Base-by-base conservation (phyloP, 83 land plant genomes). In the Diphasiastrum complanatum region DNA sequence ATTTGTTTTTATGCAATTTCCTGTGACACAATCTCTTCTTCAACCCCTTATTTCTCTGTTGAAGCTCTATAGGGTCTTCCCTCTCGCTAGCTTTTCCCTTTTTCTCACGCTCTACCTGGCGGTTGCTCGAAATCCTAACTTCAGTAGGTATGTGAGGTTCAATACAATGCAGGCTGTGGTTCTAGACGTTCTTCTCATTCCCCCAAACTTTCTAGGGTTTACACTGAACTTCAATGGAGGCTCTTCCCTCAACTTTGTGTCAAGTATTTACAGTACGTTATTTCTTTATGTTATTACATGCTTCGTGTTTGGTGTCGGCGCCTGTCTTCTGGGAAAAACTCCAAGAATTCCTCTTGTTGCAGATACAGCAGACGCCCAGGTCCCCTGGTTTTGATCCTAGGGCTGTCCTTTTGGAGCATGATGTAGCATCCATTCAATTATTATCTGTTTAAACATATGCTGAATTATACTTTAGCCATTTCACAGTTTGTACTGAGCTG, bases 101-200 rank as follows among this genome's bases (percentile, higher is more conserved):
- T 92, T 92, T 79, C 89, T 88, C 68, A 87, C 71, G 5, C 74
- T 92, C 47, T 92, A 92, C 57, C 61, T 85, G 70, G 81, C 78
- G 25, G 80, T 88, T 46, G 96, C 83, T n/a, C 26, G 96, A 8
- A 89, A 92, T 76, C 80, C 80, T 5, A 61, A 46, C 24, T 67
- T 92, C 62, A 71, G 76, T 63, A 76, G 81, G 5, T 92, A 83
- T 67, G 91, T 81, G 48, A 47, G 98, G 45, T 92, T 88, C 75
- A 92, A 92, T 38, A 55, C 98, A 33, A 83, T 92, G 96, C 98
- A 92, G 79, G 98, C 98, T 4, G 75, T 92, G 18, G 79, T 86
- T 1, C 68, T 87, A 51, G 98, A 92, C 62, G 91, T 92, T 23
- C 77, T 92, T 24, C 79, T 84, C 51, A 78, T 78, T 33, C 33